These are phyloP conservation scores for Penicillium herquei DNA, from an alignment of 495 filamentous ascomycete species.

Conservation along the genomic window DNA sequence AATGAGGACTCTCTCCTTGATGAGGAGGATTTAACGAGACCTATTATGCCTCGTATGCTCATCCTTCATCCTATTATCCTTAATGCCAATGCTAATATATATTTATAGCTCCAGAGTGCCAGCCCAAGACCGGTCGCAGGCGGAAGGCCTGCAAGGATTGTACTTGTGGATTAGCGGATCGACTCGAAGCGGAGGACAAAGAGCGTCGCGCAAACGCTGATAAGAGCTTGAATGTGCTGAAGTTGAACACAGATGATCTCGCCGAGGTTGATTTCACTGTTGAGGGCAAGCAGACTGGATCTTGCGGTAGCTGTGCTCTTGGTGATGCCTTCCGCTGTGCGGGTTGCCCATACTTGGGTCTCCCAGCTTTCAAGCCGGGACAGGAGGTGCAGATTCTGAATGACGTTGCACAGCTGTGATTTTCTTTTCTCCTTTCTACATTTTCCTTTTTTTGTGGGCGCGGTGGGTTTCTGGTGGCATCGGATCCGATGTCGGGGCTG, in stretches of 20 bases:
- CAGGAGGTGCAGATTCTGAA: constrained; percentile 88
- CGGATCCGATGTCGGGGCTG: constrained; percentile 3
- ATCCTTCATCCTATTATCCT: not conserved
- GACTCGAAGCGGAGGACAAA: constrained; percentile 76
- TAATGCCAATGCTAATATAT: constrained; percentile 11
- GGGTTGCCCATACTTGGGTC: constrained; percentile 87
- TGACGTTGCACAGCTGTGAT: constrained; percentile 78
- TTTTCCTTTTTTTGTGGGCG: not conserved
- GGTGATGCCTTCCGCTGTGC: constrained; percentile 66
- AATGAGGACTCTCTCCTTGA: constrained; percentile 85
- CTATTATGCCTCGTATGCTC: constrained; percentile 72
- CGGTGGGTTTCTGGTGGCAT: not conserved
- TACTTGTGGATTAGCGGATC: constrained; percentile 82
- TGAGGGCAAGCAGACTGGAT: constrained; percentile 81
- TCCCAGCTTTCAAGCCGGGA: constrained; percentile 94
- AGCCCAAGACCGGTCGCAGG: constrained; percentile 84
- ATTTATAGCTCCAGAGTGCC: constrained; percentile 71
- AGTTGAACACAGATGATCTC: constrained; percentile 76
- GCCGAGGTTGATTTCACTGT: constrained; percentile 91
- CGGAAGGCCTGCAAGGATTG: constrained; percentile 97
- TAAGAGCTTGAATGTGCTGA: constrained; percentile 57
- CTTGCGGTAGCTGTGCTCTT: constrained; percentile 87
- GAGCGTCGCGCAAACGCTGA: constrained; percentile 64
- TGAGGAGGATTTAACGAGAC: constrained; percentile 73
- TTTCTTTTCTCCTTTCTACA: not conserved